Evolutionary conservation across 495 filamentous ascomycete genomes (phyloP), one percentile per base, ranked within the genome.

Genomic region (Stereocaulon alpinum): DNA sequence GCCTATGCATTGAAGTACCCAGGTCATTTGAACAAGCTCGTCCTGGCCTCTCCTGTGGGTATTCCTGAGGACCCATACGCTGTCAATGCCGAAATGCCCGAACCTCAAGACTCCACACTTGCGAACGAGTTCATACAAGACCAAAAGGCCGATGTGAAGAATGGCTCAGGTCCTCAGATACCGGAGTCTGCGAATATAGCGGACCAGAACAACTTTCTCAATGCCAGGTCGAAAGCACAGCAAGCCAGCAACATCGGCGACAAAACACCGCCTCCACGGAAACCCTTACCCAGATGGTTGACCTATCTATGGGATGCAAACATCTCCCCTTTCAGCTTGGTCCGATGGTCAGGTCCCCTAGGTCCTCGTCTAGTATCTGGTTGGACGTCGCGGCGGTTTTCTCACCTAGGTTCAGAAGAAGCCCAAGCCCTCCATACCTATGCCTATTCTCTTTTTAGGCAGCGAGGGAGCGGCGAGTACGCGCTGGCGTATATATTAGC

Each of bases 1-100:
- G 89, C 90, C 14, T 98, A 98, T 70, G 88, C 93, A 0, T 80
- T 98, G 55, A 97, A 97, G 69, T 98, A 97, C 67, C 91, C 92
- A 4, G 90, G 91, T 17, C 87, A 83, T 51, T 72, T 97, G 34
- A 95, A 98, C 70, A 97, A 97, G 73, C 83, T 98, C 52, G 93
- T 98, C 61, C 79, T 98, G 32, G 93, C 88, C 2, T 94, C 88
- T 4, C 93, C 93, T 0, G 94, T 95, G 44, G 93, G 93, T 20
- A 86, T 98, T 40, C 94, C 94, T 18, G 91, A 96, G 67, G 91
- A 98, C 67, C 93, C 93, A 1, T 91, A 91, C 68, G 93, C 93
- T 1, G 82, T 95, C 55, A 83, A 80, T 59, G 86, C 87, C 40
- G 86, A 81, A 12, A 82, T 96, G 73, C 86, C 92, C 10, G 86